Conservation (phyloP, 495 filamentous ascomycete genomes). For the Daldinia loculata region DNA sequence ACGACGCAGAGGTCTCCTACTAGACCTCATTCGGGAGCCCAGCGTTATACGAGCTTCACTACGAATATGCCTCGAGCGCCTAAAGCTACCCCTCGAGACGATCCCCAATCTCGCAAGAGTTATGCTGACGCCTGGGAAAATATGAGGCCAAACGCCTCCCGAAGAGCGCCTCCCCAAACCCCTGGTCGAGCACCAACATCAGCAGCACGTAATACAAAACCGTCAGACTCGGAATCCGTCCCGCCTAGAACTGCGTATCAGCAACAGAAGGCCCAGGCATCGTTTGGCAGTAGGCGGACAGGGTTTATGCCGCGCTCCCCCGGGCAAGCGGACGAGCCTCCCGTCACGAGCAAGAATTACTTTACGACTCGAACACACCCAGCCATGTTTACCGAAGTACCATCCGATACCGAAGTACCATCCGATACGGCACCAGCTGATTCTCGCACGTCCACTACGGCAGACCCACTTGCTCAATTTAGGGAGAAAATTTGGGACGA, state of each 20-base stretch:
- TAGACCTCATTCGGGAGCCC: constrained; percentile 62
- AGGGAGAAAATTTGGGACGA: constrained; percentile 55
- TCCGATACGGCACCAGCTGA: constrained; percentile 48
- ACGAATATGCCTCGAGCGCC: constrained; percentile 50
- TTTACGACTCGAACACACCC: constrained; percentile 51
- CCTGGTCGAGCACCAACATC: constrained; percentile 44
- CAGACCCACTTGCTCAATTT: constrained; percentile 58
- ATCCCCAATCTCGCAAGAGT: constrained; percentile 36
- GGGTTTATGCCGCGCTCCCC: constrained; percentile 55
- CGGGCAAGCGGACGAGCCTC: constrained; percentile 53
- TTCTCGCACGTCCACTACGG: constrained; percentile 8
- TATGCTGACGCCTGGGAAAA: constrained; percentile 45
- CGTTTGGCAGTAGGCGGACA: constrained; percentile 53
- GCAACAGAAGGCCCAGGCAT: constrained; percentile 53
- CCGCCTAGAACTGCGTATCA: constrained; percentile 54
- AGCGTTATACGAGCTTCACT: constrained; percentile 63
- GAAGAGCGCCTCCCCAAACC: constrained; percentile 21
- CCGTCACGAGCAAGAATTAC: constrained; percentile 53
- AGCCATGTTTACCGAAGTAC: constrained; percentile 43
- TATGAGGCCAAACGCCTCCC: constrained; percentile 38
- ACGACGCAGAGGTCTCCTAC: constrained; percentile 39
- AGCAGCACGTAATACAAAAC: constrained; percentile 32
- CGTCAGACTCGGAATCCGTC: constrained; percentile 10
- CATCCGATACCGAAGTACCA: constrained; percentile 48
- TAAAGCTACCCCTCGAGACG: constrained; percentile 45